Evolutionary conservation across 139 green algal species (phyloP).

Genomic region (Closterium sp.): DNA sequence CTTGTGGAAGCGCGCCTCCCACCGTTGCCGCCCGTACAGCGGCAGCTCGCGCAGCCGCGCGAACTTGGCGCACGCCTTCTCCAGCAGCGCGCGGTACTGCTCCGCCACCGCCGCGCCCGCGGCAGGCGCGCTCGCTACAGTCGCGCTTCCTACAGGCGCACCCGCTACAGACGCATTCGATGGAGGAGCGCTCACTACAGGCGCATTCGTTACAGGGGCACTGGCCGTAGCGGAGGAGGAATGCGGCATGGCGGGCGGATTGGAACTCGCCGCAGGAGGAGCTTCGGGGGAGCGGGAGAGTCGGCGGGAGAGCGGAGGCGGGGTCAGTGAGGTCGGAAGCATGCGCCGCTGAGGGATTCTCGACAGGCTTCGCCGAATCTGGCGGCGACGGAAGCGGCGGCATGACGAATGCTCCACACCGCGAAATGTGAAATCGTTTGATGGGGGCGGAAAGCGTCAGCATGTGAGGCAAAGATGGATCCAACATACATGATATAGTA

Average conservation of each 20-base stretch:
- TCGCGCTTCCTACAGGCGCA: neutral
- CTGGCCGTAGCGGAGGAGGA: neutral
- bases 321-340: too few species aligned
- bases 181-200: too few species aligned
- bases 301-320: too few species aligned
- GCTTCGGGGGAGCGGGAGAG: neutral
- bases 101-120: constrained; percentile 10
- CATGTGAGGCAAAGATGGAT: too few species aligned
- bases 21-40: constrained; percentile 52
- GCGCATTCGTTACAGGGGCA: too few species aligned
- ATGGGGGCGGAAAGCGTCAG: too few species aligned
- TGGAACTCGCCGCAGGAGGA: neutral
- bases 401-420: neutral
- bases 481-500: too few species aligned
- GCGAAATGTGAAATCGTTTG: neutral
- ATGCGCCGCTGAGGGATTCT: neutral
- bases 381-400: neutral
- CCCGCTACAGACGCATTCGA: too few species aligned
- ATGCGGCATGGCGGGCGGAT: neutral
- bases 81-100: constrained; percentile 26
- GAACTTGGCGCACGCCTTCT: constrained; percentile 44
- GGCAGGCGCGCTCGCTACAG: neutral
- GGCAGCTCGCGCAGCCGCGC: constrained; percentile 55
- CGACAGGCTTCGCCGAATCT: neutral
- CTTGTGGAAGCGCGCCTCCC: constrained; percentile 58